Evolutionary conservation across 495 filamentous ascomycete genomes (phyloP).

Genomic region (Tricharina praecox): DNA sequence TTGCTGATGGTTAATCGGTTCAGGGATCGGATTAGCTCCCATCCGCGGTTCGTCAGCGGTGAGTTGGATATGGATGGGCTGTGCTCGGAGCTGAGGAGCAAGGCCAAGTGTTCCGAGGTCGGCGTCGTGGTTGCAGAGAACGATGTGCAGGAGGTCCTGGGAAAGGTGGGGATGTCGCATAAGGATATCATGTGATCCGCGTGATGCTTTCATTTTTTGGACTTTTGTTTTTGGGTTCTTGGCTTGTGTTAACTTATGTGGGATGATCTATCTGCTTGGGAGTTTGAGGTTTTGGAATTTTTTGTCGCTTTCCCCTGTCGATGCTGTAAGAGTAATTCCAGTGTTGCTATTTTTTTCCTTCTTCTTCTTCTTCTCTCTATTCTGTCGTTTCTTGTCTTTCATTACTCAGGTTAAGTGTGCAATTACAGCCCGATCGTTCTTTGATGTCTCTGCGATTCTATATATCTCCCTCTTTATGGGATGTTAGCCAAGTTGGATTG

Average conservation of each 20-base stretch:
- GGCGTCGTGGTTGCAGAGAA: constrained; percentile 83
- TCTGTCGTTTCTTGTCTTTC: no score
- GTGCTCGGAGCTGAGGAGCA: constrained; percentile 84
- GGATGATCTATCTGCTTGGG: neutral
- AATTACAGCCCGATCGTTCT: no score
- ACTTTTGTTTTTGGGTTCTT: neutral
- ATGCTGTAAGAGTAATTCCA: no score
- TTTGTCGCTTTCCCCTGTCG: no score
- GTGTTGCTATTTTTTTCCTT: no score
- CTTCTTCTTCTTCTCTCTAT: no score
- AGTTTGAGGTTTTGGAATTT: neutral
- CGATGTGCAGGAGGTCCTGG: constrained; percentile 71
- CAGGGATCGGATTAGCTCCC: constrained; percentile 83
- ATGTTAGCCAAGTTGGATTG: no score
- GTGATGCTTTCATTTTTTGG: neutral
- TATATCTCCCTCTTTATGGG: no score
- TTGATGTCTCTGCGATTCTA: no score
- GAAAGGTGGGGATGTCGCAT: constrained; percentile 28
- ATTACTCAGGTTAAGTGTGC: no score
- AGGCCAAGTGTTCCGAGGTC: constrained; percentile 85
- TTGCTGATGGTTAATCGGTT: constrained; percentile 2
- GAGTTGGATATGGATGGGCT: constrained; percentile 85
- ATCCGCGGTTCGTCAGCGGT: constrained; percentile 69
- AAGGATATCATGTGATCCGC: constrained; percentile 4
- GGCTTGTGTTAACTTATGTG: no score